Evolutionary conservation across 805 yeast genomes (phyloP).

Genomic region (Candida fluviatilis): DNA sequence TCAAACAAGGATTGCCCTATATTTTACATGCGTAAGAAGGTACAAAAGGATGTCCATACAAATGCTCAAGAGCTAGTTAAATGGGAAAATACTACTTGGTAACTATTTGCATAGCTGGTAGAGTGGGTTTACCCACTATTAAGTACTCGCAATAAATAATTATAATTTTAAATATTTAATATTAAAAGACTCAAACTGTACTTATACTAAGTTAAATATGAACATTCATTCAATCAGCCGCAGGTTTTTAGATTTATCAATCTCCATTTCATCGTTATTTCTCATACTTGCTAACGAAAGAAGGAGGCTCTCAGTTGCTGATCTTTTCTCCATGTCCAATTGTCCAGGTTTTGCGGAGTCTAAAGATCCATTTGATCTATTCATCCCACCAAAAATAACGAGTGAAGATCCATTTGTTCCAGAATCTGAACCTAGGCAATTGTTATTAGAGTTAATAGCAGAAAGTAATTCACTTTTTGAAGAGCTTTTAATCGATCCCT

Average conservation of each 20-base stretch:
- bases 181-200: too few relatives aligned
- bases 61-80: constrained; percentile 56
- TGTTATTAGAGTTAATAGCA: constrained; percentile 7
- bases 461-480: constrained; percentile 3
- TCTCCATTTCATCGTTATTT: neutral
- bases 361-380: constrained; percentile 24
- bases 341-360: constrained; percentile 26
- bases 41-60: constrained; percentile 64
- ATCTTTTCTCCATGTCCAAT: constrained; percentile 24
- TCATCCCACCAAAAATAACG: constrained; percentile 11
- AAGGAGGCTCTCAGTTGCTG: constrained; percentile 31
- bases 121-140: too few relatives aligned
- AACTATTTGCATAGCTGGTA: constrained; percentile 4
- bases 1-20: constrained; percentile 96
- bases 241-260: neutral
- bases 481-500: constrained; percentile 23
- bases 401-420: neutral
- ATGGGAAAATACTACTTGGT: constrained; percentile 64
- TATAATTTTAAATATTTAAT: too few relatives aligned
- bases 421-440: constrained; percentile 2
- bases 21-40: constrained; percentile 91
- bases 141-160: too few relatives aligned
- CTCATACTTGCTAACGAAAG: neutral
- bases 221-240: neutral
- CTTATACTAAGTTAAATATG: too few relatives aligned